Evolutionary conservation across 768 basidiomycete genomes (phyloP).

Genomic region (Lactarius trivialis): DNA sequence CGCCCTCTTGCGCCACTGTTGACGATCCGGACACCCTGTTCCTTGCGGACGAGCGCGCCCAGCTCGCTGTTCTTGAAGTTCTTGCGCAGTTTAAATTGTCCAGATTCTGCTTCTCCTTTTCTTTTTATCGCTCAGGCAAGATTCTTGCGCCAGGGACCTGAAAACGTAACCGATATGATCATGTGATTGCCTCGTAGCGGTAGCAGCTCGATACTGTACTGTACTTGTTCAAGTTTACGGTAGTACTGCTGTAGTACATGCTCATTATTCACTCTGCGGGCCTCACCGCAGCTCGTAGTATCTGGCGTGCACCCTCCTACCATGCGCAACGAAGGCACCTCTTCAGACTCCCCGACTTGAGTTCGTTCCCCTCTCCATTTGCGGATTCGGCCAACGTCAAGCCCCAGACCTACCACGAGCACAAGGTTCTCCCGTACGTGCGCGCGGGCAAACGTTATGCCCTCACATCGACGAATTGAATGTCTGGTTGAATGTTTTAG

Average conservation of each 20-base stretch:
- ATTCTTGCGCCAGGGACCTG: not conserved
- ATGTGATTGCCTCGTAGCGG: constrained; percentile 4
- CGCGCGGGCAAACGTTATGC: not conserved
- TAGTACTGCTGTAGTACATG: constrained; percentile 6
- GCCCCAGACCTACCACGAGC: constrained; percentile 68
- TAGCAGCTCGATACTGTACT: no score
- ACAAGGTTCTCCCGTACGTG: constrained; percentile 82
- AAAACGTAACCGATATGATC: not conserved
- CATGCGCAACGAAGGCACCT: constrained; percentile 15
- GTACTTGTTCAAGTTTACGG: no score
- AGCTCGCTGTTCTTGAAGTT: constrained; percentile 18
- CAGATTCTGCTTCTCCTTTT: not conserved
- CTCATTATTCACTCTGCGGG: constrained; percentile 3
- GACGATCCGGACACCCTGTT: not conserved
- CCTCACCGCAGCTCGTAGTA: not conserved
- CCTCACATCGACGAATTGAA: not conserved
- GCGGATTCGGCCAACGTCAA: constrained; percentile 31
- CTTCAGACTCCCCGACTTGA: constrained; percentile 42
- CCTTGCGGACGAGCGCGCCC: constrained; percentile 7
- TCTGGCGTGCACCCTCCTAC: not conserved
- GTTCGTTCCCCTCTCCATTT: constrained; percentile 38
- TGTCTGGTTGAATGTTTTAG: constrained; percentile 35
- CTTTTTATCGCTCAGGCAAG: not conserved
- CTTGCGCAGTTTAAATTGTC: constrained; percentile 14
- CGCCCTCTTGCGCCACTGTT: not conserved